phyloP scores from a whole-genome alignment of 257 asterid genomes.

The Solanum gracilifrons region DNA sequence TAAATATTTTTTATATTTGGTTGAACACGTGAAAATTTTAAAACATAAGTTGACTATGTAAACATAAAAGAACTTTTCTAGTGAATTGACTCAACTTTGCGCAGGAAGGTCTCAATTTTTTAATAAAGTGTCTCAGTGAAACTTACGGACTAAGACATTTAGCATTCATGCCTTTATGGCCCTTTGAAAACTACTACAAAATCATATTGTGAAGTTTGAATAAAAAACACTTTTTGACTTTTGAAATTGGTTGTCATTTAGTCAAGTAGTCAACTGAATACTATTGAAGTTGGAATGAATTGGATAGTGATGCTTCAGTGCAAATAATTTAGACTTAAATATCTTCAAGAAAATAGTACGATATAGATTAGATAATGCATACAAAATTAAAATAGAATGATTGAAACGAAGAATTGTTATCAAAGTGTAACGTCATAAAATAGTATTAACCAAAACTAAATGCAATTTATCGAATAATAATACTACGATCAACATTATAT shows the following conservation, averaged over 20 bases:
- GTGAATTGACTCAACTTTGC: neutral
- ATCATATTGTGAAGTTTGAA: neutral
- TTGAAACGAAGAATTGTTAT: neutral
- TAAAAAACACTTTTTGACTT: neutral
- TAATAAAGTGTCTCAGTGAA: neutral
- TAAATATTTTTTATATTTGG: too few species aligned
- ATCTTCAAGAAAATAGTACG: neutral
- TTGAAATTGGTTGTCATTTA: neutral
- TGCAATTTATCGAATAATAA: neutral
- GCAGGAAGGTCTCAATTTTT: neutral
- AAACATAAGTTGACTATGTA: neutral
- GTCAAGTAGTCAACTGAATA: neutral
- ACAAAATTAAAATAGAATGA: neutral
- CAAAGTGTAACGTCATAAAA: neutral
- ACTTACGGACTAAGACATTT: neutral
- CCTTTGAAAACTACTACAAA: conserved; percentile 25
- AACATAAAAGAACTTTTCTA: neutral
- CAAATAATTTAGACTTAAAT: neutral
- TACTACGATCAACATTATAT: neutral
- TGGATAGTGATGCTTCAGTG: neutral
- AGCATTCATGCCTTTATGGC: neutral
- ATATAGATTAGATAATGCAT: neutral
- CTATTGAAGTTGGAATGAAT: neutral
- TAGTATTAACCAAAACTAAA: neutral
- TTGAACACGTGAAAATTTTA: neutral